Evolutionary conservation across 2,329 filamentous ascomycete genomes (phyloP), one percentile per base, ranked within the genome.

Genomic region (Paecilomyces fulvus): DNA sequence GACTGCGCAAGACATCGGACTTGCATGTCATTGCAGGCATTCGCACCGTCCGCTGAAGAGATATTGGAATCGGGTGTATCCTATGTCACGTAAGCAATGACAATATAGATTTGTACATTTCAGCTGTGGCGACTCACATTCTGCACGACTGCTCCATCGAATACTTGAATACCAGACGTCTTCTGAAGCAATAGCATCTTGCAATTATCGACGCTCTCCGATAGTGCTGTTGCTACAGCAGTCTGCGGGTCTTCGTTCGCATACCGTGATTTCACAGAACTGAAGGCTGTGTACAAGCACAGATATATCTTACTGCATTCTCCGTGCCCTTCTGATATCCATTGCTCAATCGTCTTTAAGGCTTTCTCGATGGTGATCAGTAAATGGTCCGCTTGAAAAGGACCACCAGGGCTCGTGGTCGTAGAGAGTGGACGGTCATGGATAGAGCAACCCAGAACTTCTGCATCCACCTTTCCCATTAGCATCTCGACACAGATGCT

Each of bases 401-500:
- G 37, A 43, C 7, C 8, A 2, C n/a, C 17, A 17, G 14, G 14
- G 37, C 6, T 17, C 37, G 37, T 43, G 14, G 6, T 43, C 3
- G 37, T 8, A 17, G 37, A 43, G 12, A 43, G n/a, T 43, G 37
- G 6, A 9, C 17, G 37, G 37, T 43, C 37, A 43, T 43, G 37
- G 17, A 43, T 43, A 8, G 37, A 43, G 37, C 37, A 43, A 8
- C 37, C 37, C 37, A 43, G 5, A 1, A 9, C 17, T n/a, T 43
- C 37, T 43, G 17, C 20, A 17, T 43, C 37, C 14, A 43, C 37
- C n/a, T 43, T 43, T 17, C 37, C 37, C 37, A 43, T 43, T 43
- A 43, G 37, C 37, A 43, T 43, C 50, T 72, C 70, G 17, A 70
- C 64, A 37, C 69, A 70, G 2, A 71, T 61, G 1, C 65, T 70